Evolutionary conservation across 129 eudicot species (phyloP).

Genomic region (Arctium lappa): DNA sequence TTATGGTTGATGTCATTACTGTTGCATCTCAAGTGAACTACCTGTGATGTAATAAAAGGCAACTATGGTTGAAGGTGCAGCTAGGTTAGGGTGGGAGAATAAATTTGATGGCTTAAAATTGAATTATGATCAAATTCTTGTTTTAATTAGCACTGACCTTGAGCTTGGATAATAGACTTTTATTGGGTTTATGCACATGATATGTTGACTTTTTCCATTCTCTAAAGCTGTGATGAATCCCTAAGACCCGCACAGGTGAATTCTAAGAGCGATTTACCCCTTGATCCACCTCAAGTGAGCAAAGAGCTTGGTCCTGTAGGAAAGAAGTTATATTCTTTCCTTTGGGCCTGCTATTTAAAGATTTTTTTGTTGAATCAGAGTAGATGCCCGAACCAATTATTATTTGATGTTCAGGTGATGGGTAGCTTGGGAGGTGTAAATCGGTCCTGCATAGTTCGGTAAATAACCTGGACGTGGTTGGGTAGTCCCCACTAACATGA

Average conservation of each 20-base stretch:
- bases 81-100: neutral
- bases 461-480: neutral
- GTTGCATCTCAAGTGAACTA: neutral
- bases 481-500: neutral
- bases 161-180: neutral
- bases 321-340: neutral
- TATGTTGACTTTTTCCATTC: neutral
- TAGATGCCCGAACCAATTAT: neutral
- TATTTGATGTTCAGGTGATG: too few species aligned
- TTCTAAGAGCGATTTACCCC: neutral
- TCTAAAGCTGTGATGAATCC: neutral
- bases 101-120: neutral
- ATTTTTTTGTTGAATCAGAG: neutral
- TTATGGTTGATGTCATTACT: neutral
- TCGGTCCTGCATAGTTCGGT: neutral
- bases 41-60: neutral
- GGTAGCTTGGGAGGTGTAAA: neutral
- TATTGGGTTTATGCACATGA: neutral
- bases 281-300: neutral
- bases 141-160: neutral
- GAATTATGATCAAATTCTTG: neutral
- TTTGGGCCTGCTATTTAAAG: too few species aligned
- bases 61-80: neutral
- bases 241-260: neutral
- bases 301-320: neutral